Evolutionary conservation across 140 eudicot species (phyloP).

Genomic region (Stevia rebaudiana): DNA sequence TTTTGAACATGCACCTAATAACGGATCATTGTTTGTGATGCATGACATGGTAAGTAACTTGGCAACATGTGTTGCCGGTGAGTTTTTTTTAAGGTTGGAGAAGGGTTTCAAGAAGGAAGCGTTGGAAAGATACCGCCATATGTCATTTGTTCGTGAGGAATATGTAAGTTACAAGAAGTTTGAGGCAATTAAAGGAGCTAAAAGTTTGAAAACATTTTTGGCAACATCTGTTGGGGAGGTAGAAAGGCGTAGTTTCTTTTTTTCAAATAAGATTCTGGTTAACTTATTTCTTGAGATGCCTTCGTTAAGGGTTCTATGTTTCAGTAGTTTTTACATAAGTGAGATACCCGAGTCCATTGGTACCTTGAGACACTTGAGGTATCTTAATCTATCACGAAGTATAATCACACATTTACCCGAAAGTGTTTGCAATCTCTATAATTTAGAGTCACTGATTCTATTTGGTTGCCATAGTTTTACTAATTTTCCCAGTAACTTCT

Average conservation of each 20-base stretch:
- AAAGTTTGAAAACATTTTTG: conserved; percentile 31
- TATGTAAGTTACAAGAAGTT: conserved; percentile 22
- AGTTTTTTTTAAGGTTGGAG: background rate
- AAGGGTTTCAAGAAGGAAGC: background rate
- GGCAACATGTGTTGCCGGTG: conserved; percentile 14
- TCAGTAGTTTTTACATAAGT: conserved; percentile 9
- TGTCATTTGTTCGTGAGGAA: conserved; percentile 29
- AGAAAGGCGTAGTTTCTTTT: background rate
- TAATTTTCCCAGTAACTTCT: conserved; percentile 6
- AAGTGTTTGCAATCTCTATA: conserved; percentile 7
- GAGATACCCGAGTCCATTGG: conserved; percentile 32
- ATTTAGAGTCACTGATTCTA: conserved; percentile 26
- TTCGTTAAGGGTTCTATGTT: conserved; percentile 10
- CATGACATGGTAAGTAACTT: conserved; percentile 12
- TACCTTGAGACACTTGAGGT: conserved; percentile 25
- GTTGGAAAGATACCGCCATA: conserved; percentile 24
- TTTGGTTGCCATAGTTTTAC: background rate
- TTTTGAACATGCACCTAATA: background rate
- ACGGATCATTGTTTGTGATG: conserved; percentile 4
- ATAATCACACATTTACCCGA: conserved; percentile 14
- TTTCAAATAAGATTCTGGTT: background rate
- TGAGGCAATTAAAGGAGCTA: conserved; percentile 15
- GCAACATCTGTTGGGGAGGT: conserved; percentile 15
- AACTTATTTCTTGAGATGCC: background rate
- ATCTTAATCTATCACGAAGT: conserved; percentile 27